Percentiles rank a stretch among this genome's conserved stretches.
These are phyloP conservation scores for Blastocystis sp. DNA, from an alignment of 352 stramenopile genomes.

Conservation along the genomic window DNA sequence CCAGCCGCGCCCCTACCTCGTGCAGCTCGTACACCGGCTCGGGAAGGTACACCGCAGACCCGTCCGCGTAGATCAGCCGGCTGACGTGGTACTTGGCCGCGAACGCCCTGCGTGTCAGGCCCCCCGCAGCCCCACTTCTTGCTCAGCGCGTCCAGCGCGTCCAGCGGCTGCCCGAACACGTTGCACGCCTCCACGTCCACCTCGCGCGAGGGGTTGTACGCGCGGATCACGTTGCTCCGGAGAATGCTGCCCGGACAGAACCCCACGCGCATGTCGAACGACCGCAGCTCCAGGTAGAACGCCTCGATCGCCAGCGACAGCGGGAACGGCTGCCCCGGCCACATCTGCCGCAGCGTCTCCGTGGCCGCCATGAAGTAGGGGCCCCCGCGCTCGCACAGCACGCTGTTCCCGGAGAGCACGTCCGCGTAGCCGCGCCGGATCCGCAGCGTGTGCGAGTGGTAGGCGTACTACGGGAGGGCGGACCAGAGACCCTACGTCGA, in stretches of 20 bases:
- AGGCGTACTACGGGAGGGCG: neutral
- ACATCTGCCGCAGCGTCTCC: constrained; percentile 27
- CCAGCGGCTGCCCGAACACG: neutral
- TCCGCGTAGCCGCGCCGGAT: neutral
- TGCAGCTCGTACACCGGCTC: neutral
- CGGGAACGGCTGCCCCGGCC: neutral
- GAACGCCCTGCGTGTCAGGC: neutral
- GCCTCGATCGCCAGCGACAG: neutral
- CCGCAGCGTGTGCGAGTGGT: constrained; percentile 5
- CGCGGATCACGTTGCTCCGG: neutral
- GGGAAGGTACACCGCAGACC: neutral
- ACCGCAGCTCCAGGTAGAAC: constrained; percentile 32
- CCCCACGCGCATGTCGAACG: constrained; percentile 28
- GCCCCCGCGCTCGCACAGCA: constrained; percentile 10
- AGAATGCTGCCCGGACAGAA: constrained; percentile 15
- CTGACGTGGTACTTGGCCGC: constrained; percentile 13
- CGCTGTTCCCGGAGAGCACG: neutral
- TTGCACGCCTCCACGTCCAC: neutral
- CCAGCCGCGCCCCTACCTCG: neutral
- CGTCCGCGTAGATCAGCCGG: neutral
- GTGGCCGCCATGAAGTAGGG: neutral
- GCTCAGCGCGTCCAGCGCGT: neutral
- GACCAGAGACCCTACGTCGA: neutral
- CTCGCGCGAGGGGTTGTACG: neutral
- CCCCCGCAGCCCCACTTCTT: neutral